Base-by-base conservation (phyloP, 176 grass and related monocot species). In the Dendrocalamus sinicus region DNA sequence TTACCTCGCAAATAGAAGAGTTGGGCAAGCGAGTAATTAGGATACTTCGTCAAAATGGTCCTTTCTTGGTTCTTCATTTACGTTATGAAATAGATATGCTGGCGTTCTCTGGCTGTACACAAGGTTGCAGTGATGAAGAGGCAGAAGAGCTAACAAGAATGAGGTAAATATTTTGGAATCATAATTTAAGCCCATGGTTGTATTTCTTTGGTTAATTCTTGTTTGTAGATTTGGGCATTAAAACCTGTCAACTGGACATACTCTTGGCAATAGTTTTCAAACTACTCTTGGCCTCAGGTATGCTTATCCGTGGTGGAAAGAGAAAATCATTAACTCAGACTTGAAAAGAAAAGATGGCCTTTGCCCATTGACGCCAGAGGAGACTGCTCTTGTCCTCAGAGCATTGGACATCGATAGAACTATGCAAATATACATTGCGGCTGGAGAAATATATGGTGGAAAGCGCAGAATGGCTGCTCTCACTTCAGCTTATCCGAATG, bases 221-320 rank as follows among this genome's bases (percentile, higher is more conserved):
- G n/a, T 37, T 47, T 13, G 15, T 79, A n/a, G 77, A 32, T 3
- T 44, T 24, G 47, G 50, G 13, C 19, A 8, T 67, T 51, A 20
- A 88, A 40, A 57, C 24, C 2, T 68, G 28, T 67, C 62, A 53
- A 52, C 14, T 75, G 24, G 59, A 26, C 39, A 60, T 68, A 22
- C 28, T 43, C 41, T 57, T 10, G 15, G 45, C 32, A 32, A 44
- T 28, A 67, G 48, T 8, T 28, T 28, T 84, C 61, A 68, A 68
- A 67, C 60, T 85, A 83, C 32, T 79, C 24, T 79, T 89, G 10
- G 9, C 58, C 87, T 87, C 67, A 98, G 96, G 79, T 95, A 98
- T 88, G 93, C 90, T 53, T 98, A 95, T 88, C 96, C 93, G 41
- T 95, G 96, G 96, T 98, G 96, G 96, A 98, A 95, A 84, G 91